These are phyloP conservation scores for Dillenia turbinata DNA, from an alignment of 164 flowering plant genomes.

Conservation along the genomic window DNA sequence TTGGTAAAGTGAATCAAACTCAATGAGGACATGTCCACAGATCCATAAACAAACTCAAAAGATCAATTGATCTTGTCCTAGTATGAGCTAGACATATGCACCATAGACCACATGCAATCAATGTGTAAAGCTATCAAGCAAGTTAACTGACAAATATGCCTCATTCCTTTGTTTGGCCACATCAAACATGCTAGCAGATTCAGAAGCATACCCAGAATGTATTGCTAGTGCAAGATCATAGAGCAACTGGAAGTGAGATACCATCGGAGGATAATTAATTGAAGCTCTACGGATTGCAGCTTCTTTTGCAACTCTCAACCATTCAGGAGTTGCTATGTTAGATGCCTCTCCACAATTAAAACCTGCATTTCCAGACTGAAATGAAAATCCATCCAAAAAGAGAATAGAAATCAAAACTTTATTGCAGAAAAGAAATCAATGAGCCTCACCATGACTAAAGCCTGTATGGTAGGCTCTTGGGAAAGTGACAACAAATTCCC, in stretches of 20 bases:
- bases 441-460: conserved; percentile 86
- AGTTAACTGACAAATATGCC: no score
- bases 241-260: conserved; percentile 92
- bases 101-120: no score
- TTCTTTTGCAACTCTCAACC: conserved; percentile 88
- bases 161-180: no score
- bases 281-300: conserved; percentile 98
- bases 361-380: conserved; percentile 35
- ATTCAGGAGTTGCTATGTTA: conserved; percentile 98
- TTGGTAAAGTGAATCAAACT: no score
- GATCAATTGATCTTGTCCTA: no score
- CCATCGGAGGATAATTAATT: conserved; percentile 93
- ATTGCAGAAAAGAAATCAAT: not conserved
- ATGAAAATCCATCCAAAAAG: not conserved
- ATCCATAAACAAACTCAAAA: no score
- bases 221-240: conserved; percentile 80
- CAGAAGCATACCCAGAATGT: conserved; percentile 60
- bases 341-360: conserved; percentile 98
- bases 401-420: not conserved
- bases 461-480: conserved; percentile 99
- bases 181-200: no score
- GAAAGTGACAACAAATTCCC: conserved; percentile 97
- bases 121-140: no score
- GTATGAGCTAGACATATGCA: no score
- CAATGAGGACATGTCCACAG: no score